Base-by-base conservation (phyloP, 2,329 filamentous ascomycete genomes). In the Neoarthrinium moseri region DNA sequence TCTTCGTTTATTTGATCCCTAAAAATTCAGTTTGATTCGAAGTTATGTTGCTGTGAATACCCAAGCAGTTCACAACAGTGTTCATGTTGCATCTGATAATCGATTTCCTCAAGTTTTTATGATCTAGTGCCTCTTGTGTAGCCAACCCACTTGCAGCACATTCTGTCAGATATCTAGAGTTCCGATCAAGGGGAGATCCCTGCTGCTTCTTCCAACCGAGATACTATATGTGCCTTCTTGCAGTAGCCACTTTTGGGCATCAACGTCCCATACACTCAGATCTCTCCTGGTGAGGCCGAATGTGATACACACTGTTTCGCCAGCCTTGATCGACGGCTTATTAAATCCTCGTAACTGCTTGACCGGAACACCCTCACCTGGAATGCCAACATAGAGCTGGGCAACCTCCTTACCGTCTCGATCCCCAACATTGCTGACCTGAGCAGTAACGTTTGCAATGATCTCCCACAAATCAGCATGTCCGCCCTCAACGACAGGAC, bases 311-410 rank as follows among this genome's bases (percentile, higher is more conserved):
- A 56, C 57, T 22, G 60, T 69, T 57, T 72, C 62, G 1, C 74
- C 73, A 1, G 67, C 52, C 4, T 56, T 53, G 1, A 82, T 58
- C 3, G 54, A 53, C 1, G 75, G 53, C 61, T 81, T 81, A 3
- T 75, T 70, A 46, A 82, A 82, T 39, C 65, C 75, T 51, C 76
- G 66, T 6, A 79, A 68, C 53, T 74, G 70, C 39, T 64, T 65
- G 4, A 71, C 65, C 0, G 79, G 79, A 8, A 77, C 79, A 38
- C 64, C 66, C 17, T 59, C 58, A 52, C 59, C 37, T 33, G 70
- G 66, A 61, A 74, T 65, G 5, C 56, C 52, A n/a, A 82, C 59
- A 56, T 83, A 83, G 1, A 84, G 63, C 61, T 84, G 80, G 3
- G 75, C 65, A 1, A 83, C 73, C 8, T 73, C 68, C 2, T 71